Evolutionary conservation across 768 basidiomycete species (phyloP), one percentile per base, ranked within the genome.

Genomic region (Termitomyces eurrhizus): DNA sequence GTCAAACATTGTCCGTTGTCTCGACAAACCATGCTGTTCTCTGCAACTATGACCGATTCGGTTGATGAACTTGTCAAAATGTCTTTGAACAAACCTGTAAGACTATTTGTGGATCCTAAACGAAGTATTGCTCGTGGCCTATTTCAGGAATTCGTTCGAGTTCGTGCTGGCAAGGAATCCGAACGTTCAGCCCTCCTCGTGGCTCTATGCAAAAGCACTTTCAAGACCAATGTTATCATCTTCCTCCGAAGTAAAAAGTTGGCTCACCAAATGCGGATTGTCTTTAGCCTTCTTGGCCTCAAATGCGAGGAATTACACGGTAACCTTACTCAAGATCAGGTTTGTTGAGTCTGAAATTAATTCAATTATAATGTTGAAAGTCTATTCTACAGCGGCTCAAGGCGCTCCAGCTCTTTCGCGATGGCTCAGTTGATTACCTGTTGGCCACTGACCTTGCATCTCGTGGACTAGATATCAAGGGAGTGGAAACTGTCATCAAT

Each of bases 11-110:
- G 95, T 70, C 95, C 95, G 2, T 74, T 74, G 24, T 89, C 90
- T 29, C 85, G 97, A 41, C 97, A 98, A 72, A 98, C 97, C 4
- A 96, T 99, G 94, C 81, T 99, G 41, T 99, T 99, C 75, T 97
- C 95, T 0, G 97, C 97, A 2, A 99, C 97, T 1, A 98, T 98
- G 91, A 98, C 95, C 4, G 97, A 99, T 73, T 90, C 91, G 1
- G 90, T 98, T 9, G 93, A 97, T 67, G 89, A 95, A 69, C 83
- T 99, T 52, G 91, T 98, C 59, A 88, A 87, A 68, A 89, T 98
- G 82, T 93, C 92, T 13, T 76, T 98, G 52, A 90, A 93, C 72
- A 94, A 90, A 71, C 97, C 97, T 6, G 92, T 95, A 9, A 84
- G 95, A 48, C 80, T 98, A 36, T 98, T 98, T 71, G 95, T 99